These are phyloP conservation scores for Rhizopus sp. DNA, from an alignment of 371 early-diverging fungal genomes.

Conservation along the genomic window DNA sequence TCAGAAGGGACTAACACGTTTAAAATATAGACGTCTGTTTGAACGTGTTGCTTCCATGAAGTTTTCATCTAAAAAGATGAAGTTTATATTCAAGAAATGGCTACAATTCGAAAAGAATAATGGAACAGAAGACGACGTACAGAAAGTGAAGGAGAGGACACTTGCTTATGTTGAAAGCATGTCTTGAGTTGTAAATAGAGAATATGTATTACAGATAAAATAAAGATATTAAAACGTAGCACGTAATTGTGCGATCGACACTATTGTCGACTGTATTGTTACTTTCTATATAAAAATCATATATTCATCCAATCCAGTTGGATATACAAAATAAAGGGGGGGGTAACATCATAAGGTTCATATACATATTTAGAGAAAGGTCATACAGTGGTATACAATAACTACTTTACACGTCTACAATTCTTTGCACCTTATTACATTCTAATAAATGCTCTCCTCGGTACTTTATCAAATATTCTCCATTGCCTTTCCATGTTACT, in stretches of 20 bases:
- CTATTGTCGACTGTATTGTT: too few species aligned
- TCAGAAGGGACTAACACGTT: background rate
- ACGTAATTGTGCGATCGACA: background rate
- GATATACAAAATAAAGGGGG: too few species aligned
- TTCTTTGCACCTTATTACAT: slow-evolving; percentile 57
- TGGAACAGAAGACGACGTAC: slow-evolving; percentile 76
- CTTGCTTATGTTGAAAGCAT: slow-evolving; percentile 80
- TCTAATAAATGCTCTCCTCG: slow-evolving; percentile 64
- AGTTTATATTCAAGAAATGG: slow-evolving; percentile 97
- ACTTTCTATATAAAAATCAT: too few species aligned
- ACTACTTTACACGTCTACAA: slow-evolving; percentile 45
- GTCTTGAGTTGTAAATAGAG: slow-evolving; percentile 19
- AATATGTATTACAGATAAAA: background rate
- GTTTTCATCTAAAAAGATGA: slow-evolving; percentile 96
- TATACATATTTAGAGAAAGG: too few species aligned
- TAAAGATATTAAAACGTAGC: background rate
- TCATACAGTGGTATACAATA: background rate
- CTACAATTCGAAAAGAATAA: slow-evolving; percentile 89
- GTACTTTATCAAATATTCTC: slow-evolving; percentile 65
- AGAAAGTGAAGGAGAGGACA: slow-evolving; percentile 87
- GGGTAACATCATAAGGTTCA: too few species aligned
- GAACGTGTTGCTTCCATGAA: slow-evolving; percentile 85
- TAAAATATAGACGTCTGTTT: slow-evolving; percentile 75
- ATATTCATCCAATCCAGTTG: too few species aligned
- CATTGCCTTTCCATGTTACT: slow-evolving; percentile 62